Conservation (phyloP, 2,329 filamentous ascomycete genomes). For the Claviceps quebecensis region DNA sequence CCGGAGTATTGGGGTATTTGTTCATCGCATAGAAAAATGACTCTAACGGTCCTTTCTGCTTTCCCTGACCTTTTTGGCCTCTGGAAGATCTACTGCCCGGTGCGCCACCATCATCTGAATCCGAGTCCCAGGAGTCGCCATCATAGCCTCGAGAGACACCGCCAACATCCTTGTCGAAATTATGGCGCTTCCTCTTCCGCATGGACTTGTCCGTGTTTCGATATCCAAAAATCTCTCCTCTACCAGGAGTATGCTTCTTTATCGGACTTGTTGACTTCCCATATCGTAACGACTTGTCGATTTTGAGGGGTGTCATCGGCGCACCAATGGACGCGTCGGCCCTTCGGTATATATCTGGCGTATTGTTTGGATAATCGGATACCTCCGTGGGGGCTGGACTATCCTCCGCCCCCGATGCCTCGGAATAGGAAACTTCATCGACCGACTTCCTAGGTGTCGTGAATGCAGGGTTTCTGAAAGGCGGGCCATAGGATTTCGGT, state of each 20-base stretch:
- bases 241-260: constrained; percentile 36
- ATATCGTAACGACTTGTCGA: constrained; percentile 33
- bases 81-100: constrained; percentile 11
- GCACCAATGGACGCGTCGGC: constrained; percentile 27
- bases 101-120: constrained; percentile 27
- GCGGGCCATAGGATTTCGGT: constrained; percentile 29
- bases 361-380: constrained; percentile 38
- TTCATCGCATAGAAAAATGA: constrained; percentile 38
- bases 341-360: constrained; percentile 35
- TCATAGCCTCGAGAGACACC: constrained; percentile 29
- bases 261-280: constrained; percentile 24
- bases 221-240: constrained; percentile 47
- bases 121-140: constrained; percentile 33
- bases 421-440: constrained; percentile 39
- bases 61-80: constrained; percentile 12
- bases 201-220: constrained; percentile 23
- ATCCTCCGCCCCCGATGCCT: constrained; percentile 43
- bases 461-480: constrained; percentile 50
- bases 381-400: constrained; percentile 45
- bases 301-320: constrained; percentile 31
- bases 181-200: constrained; percentile 40
- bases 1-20: constrained; percentile 43
- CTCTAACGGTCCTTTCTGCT: constrained; percentile 19
- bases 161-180: constrained; percentile 37
- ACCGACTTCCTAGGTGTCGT: constrained; percentile 46